phyloP scores from a whole-genome alignment of 2,329 filamentous ascomycete genomes.

The Calonectria pauciramosa region DNA sequence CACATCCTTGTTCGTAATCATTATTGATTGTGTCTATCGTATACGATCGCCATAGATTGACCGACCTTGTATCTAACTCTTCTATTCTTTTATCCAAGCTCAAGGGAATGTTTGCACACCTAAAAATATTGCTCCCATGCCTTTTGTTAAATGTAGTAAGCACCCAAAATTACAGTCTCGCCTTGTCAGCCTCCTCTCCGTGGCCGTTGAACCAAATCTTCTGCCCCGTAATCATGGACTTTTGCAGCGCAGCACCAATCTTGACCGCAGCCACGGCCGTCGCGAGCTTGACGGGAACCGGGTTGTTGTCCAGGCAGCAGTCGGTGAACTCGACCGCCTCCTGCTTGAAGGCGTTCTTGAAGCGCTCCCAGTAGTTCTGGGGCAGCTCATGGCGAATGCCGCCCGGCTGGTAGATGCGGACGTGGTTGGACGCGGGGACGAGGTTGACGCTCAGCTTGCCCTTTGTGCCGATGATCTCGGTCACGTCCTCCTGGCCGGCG shows the following conservation, averaged over 20 bases:
- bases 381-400: slow-evolving; percentile 70
- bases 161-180: slow-evolving; percentile 9
- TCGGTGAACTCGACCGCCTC: slow-evolving; percentile 75
- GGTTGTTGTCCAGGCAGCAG: slow-evolving; percentile 67
- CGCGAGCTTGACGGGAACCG: slow-evolving; percentile 67
- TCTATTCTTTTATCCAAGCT: background rate
- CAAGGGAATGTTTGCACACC: background rate
- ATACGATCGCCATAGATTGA: background rate
- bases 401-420: slow-evolving; percentile 66
- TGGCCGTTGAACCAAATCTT: slow-evolving; percentile 70
- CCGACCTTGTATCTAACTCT: background rate
- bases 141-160: background rate
- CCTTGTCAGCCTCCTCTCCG: slow-evolving; percentile 23
- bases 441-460: slow-evolving; percentile 73
- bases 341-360: slow-evolving; percentile 73
- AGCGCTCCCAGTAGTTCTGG: slow-evolving; percentile 72
- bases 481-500: slow-evolving; percentile 76
- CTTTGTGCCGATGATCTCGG: slow-evolving; percentile 76
- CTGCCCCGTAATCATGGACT: slow-evolving; percentile 66
- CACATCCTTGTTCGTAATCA: background rate
- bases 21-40: background rate
- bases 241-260: slow-evolving; percentile 73
- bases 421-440: slow-evolving; percentile 56
- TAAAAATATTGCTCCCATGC: background rate
- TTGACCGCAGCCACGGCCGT: slow-evolving; percentile 71